phyloP scores from a whole-genome alignment of 73 alveolate genomes.

The Paramecium primaurelia region DNA sequence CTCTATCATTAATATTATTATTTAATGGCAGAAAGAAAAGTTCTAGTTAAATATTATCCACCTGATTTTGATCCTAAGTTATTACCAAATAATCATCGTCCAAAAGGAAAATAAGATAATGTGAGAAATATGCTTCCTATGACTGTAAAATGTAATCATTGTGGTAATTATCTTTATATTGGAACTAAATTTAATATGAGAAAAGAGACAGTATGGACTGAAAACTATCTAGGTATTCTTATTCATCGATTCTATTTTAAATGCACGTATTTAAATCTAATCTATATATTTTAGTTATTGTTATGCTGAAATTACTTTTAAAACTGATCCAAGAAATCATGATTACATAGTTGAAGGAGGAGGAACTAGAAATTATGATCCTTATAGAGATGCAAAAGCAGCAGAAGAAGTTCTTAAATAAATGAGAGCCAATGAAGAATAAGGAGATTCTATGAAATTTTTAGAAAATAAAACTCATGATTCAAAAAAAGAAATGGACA shows the following conservation, averaged over 20 bases:
- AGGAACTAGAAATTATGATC: constrained; percentile 96
- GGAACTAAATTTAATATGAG: constrained; percentile 99
- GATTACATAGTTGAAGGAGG: constrained; percentile 97
- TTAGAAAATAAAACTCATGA: constrained; percentile 96
- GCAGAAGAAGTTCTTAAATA: constrained; percentile 91
- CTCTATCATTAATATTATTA: constrained; percentile 15
- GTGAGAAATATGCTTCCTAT: constrained; percentile 96
- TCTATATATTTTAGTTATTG: constrained; percentile 63
- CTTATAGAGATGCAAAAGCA: constrained; percentile 90
- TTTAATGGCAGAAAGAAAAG: constrained; percentile 95
- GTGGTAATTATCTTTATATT: constrained; percentile 95
- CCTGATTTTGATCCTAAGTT: constrained; percentile 96
- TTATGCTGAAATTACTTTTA: constrained; percentile 95
- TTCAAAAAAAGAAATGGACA: constrained; percentile 96
- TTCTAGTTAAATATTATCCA: constrained; percentile 93
- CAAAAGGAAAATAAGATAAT: constrained; percentile 77
- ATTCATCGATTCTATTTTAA: constrained; percentile 94
- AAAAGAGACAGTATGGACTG: constrained; percentile 92
- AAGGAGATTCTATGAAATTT: constrained; percentile 95
- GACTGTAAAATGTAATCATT: constrained; percentile 88
- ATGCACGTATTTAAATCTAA: constrained; percentile 67
- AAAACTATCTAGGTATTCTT: constrained; percentile 94
- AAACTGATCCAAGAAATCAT: constrained; percentile 98
- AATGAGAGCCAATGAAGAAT: constrained; percentile 86
- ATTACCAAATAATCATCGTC: constrained; percentile 76